Evolutionary conservation across 2,329 filamentous ascomycete species (phyloP).

Genomic region (Talaromyces sp.): DNA sequence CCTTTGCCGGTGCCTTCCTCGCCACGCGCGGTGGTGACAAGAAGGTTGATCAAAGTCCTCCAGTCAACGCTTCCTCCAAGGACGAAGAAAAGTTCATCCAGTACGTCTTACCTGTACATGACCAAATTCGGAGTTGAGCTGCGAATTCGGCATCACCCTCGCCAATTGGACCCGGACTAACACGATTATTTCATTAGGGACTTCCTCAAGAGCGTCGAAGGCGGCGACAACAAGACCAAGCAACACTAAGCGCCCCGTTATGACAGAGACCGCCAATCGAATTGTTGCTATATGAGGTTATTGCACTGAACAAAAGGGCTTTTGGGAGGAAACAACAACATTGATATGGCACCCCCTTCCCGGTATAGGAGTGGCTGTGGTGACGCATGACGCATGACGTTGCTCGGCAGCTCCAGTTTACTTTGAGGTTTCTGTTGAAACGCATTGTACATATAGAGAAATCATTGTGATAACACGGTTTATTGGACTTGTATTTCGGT

Average conservation of each 20-base stretch:
- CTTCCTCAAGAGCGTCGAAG: constrained; percentile 47
- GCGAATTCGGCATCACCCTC: not conserved
- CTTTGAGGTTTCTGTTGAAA: constrained; percentile 4
- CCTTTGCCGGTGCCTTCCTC: constrained; percentile 44
- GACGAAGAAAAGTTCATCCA: constrained; percentile 66
- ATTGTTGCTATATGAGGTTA: not conserved
- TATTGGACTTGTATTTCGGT: not conserved
- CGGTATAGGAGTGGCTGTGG: not conserved
- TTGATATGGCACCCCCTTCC: not conserved
- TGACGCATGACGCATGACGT: not conserved
- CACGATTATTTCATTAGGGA: constrained; percentile 31
- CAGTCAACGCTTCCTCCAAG: constrained; percentile 61
- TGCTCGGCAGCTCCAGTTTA: not conserved
- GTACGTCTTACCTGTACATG: constrained; percentile 40
- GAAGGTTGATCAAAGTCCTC: constrained; percentile 43
- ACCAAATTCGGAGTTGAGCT: not conserved
- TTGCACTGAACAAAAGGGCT: not conserved
- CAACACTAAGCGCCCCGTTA: constrained; percentile 28
- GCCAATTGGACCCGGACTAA: not conserved
- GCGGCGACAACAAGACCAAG: constrained; percentile 42
- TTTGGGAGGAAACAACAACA: not conserved
- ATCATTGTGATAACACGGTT: constrained; percentile 18
- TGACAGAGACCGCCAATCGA: not conserved
- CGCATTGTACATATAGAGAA: constrained; percentile 26
- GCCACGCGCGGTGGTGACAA: constrained; percentile 43